phyloP scores from a whole-genome alignment of 2,329 filamentous ascomycete species.

The Arthrobotrys iridis region DNA sequence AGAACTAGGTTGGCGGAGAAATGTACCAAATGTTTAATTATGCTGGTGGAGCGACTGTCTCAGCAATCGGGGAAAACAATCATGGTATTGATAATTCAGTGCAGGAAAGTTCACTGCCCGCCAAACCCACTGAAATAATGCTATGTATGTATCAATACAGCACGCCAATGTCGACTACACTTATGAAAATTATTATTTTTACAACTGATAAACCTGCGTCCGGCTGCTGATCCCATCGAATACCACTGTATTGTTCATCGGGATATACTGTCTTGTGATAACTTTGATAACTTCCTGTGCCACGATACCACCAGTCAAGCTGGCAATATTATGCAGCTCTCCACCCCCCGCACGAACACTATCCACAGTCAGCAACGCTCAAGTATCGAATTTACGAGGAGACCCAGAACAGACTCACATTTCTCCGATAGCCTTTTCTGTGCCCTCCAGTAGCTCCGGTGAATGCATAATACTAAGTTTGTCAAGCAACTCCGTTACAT shows the following conservation, averaged over 20 bases:
- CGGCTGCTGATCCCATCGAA: conserved; percentile 75
- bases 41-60: too few relatives aligned
- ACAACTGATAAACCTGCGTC: conserved; percentile 70
- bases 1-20: too few relatives aligned
- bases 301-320: conserved; percentile 87
- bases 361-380: background rate
- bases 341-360: conserved; percentile 77
- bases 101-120: too few relatives aligned
- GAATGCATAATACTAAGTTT: conserved; percentile 58
- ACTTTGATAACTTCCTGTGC: conserved; percentile 97
- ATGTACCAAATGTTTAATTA: too few relatives aligned
- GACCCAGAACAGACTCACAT: conserved; percentile 60
- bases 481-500: conserved; percentile 29
- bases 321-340: conserved; percentile 92
- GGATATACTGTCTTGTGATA: conserved; percentile 77
- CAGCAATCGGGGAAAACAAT: too few relatives aligned
- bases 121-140: background rate
- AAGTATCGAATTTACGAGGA: background rate
- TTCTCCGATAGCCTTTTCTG: conserved; percentile 63
- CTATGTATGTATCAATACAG: conserved; percentile 6
- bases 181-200: conserved; percentile 46
- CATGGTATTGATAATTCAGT: too few relatives aligned
- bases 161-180: background rate
- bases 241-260: conserved; percentile 76
- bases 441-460: conserved; percentile 68